Evolutionary conservation across 2,329 filamentous ascomycete species (phyloP), one percentile per base, ranked within the genome.

Genomic region (Colletotrichum sp.): DNA sequence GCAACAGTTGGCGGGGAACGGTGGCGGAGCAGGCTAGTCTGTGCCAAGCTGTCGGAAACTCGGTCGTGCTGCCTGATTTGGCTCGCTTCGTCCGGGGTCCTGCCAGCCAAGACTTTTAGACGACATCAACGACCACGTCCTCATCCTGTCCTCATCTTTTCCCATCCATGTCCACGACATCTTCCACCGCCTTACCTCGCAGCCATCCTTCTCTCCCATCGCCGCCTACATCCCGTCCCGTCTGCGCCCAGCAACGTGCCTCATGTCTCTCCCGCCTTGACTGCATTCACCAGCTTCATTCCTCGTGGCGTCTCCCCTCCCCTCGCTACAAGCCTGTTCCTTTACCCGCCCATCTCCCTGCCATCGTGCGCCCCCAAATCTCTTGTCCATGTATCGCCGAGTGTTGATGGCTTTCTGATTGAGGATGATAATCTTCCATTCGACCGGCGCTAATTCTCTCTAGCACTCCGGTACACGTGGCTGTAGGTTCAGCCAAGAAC

Each of bases 401-500:
- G n/a, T 39, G 61, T 71, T 39, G 29, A 34, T 57, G 27, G 61
- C 16, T 39, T 25, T 13, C 52, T 25, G 12, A 25, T 36, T 29
- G 29, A 44, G 49, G 19, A 27, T 29, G 61, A n/a, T 19, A 13
- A n/a, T n/a, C n/a, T 77, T 77, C 76, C 76, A 55, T 77, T 77
- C 36, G 65, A 71, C 76, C 76, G 74, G 66, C 64, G 55, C 76
- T 74, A 77, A 64, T 32, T n/a, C 39, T 65, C 52, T 73, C 62
- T 34, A 59, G 32, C 61, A 55, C 62, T 59, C 55, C 73, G 39
- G 52, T 67, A 77, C 76, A 77, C 76, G 76, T 77, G 76, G 76
- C 74, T 49, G 69, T 67, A 25, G 34, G 49, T 44, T 34, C 32
- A 59, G 30, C 72, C 72, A 72, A 77, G 68, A 65, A 11, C 27